A percentile compares a stretch with the other conserved stretches of the same genome.
Conservation (phyloP, 257 asterid genomes). For the Penstemon eatonii region DNA sequence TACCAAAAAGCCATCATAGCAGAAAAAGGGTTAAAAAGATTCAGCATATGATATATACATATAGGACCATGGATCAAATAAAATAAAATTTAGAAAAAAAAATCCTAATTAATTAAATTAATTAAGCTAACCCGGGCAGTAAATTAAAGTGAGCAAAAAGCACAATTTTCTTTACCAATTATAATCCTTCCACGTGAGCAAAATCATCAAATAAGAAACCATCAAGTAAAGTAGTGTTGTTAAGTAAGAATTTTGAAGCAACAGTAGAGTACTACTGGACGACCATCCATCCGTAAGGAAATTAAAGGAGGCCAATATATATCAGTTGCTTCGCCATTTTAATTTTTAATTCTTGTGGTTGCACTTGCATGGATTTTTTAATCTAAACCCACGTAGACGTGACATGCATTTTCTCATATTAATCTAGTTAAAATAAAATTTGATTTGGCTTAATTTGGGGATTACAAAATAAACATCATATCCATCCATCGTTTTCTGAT, state of each 20-base stretch:
- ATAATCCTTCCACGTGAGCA: conserved; percentile 52
- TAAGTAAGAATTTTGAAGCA: conserved; percentile 48
- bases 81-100: conserved; percentile 25
- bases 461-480: not conserved
- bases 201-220: conserved; percentile 27
- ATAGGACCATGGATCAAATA: conserved; percentile 15
- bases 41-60: not conserved
- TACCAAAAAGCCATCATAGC: conserved; percentile 57
- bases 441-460: not conserved
- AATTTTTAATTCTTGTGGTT: conserved; percentile 29
- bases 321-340: conserved; percentile 18
- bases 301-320: not conserved
- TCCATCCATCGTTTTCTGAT: too few relatives aligned
- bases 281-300: not conserved
- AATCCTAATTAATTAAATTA: conserved; percentile 1
- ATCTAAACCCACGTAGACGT: conserved; percentile 42
- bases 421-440: not conserved
- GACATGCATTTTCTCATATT: not conserved
- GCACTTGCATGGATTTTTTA: conserved; percentile 35
- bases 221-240: conserved; percentile 27
- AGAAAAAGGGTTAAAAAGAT: conserved; percentile 45
- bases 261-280: conserved; percentile 22
- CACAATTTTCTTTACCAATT: conserved; percentile 22
- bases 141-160: conserved; percentile 37
- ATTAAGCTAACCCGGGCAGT: conserved; percentile 20